A percentile compares a stretch with the other conserved stretches of the same genome.
Evolutionary conservation across 306 rosid genomes (phyloP).

Genomic region (Hippophae tibetana): DNA sequence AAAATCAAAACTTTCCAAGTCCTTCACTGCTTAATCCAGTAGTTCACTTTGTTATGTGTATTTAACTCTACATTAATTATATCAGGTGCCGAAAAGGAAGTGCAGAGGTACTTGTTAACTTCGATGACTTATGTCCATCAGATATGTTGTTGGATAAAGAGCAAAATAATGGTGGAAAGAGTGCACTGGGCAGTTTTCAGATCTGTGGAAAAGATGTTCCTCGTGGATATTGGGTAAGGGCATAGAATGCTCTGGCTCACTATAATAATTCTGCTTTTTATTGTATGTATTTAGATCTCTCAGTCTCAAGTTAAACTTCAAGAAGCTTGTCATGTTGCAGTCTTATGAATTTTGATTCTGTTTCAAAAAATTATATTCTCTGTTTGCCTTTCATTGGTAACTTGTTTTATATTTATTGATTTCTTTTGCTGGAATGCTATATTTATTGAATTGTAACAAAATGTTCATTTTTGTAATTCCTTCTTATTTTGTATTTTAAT

Average conservation of each 20-base stretch:
- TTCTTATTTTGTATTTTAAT: background rate
- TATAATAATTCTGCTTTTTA: background rate
- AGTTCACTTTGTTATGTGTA: background rate
- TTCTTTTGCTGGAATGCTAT: background rate
- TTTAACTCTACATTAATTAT: conserved; percentile 22
- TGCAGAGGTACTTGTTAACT: conserved; percentile 76
- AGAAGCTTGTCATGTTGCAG: background rate
- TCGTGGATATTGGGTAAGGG: conserved; percentile 92
- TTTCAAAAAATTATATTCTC: background rate
- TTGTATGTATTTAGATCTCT: background rate
- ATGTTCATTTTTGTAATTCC: background rate
- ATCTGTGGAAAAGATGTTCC: conserved; percentile 92
- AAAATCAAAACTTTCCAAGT: conserved; percentile 5
- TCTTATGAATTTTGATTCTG: background rate
- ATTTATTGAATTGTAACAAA: background rate
- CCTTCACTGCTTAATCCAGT: conserved; percentile 12
- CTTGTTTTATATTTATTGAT: no score
- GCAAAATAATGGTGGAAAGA: conserved; percentile 35
- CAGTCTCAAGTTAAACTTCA: conserved; percentile 3
- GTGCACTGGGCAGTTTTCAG: conserved; percentile 34
- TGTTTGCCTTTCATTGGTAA: background rate
- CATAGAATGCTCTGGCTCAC: conserved; percentile 10
- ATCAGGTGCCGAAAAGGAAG: conserved; percentile 90
- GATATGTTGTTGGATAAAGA: conserved; percentile 32
- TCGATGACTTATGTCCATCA: conserved; percentile 65